These are phyloP conservation scores for Leccinum longicurvipes DNA, from an alignment of 768 basidiomycete genomes.

Conservation along the genomic window DNA sequence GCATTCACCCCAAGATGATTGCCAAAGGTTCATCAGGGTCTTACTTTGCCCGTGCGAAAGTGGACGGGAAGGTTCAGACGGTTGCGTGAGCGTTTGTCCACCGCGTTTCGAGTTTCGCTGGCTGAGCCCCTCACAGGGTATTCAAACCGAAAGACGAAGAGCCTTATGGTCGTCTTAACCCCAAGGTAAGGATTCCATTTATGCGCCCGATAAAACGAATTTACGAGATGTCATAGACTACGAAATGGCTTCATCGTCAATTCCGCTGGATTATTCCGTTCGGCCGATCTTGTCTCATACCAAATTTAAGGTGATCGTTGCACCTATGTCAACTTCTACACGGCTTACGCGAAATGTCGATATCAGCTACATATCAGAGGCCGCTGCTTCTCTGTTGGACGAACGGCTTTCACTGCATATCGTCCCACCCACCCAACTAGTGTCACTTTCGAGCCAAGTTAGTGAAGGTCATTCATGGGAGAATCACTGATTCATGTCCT, in stretches of 20 bases:
- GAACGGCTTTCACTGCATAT: slow-evolving; percentile 69
- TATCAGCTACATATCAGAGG: slow-evolving; percentile 80
- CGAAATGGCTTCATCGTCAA: slow-evolving; percentile 87
- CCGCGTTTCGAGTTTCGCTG: not conserved
- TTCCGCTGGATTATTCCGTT: slow-evolving; percentile 90
- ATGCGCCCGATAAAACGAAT: not conserved
- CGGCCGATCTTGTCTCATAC: slow-evolving; percentile 84
- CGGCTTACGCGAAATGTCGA: not conserved
- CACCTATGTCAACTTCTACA: not conserved
- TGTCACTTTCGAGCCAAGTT: slow-evolving; percentile 73
- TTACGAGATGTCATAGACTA: slow-evolving; percentile 50
- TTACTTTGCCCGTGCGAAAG: slow-evolving; percentile 85
- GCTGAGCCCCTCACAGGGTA: slow-evolving; percentile 45
- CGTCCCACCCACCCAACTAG: slow-evolving; percentile 83
- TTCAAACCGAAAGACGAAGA: slow-evolving; percentile 94
- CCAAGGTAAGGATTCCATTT: slow-evolving; percentile 50
- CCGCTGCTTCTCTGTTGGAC: slow-evolving; percentile 83
- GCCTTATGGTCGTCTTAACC: slow-evolving; percentile 84
- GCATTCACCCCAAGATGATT: slow-evolving; percentile 90
- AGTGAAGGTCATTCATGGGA: slow-evolving; percentile 3
- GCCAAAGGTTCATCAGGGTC: slow-evolving; percentile 86
- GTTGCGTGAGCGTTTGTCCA: slow-evolving; percentile 58
- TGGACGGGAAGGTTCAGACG: slow-evolving; percentile 72
- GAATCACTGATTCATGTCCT: not conserved
- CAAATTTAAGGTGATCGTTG: slow-evolving; percentile 67